Evolutionary conservation across 768 basidiomycete species (phyloP).

Genomic region (Collybia sordida): DNA sequence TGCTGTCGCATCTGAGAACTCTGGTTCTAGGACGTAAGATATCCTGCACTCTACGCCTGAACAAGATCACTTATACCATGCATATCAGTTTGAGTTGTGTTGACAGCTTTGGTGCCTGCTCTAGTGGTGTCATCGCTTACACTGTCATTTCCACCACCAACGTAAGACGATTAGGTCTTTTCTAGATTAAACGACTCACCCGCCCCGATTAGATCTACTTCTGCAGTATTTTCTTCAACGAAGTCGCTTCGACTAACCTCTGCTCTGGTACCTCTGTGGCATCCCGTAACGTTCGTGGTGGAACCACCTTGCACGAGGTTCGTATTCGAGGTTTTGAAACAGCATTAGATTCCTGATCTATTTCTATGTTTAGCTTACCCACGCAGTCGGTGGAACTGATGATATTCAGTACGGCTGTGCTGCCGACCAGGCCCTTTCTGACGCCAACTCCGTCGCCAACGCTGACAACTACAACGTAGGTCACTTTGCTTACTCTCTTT

Average conservation of each 20-base stretch:
- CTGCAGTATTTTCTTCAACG: slow-evolving; percentile 47
- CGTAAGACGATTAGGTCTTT: slow-evolving; percentile 16
- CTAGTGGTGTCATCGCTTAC: slow-evolving; percentile 43
- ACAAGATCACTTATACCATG: background rate
- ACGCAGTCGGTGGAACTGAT: slow-evolving; percentile 38
- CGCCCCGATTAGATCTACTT: slow-evolving; percentile 36
- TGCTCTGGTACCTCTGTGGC: slow-evolving; percentile 44
- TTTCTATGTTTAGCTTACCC: slow-evolving; percentile 33
- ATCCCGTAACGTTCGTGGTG: slow-evolving; percentile 45
- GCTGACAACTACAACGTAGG: slow-evolving; percentile 51
- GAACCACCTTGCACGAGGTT: slow-evolving; percentile 47
- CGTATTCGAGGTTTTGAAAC: background rate
- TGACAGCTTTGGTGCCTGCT: slow-evolving; percentile 37
- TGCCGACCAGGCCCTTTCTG: slow-evolving; percentile 37
- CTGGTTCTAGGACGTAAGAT: slow-evolving; percentile 33
- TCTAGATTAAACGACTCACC: background rate
- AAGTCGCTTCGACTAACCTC: slow-evolving; percentile 34
- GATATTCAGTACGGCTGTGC: slow-evolving; percentile 43
- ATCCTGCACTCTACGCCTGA: background rate
- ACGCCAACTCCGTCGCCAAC: slow-evolving; percentile 30
- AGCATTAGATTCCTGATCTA: background rate
- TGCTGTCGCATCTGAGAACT: slow-evolving; percentile 40
- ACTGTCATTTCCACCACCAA: slow-evolving; percentile 45
- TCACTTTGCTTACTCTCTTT: background rate
- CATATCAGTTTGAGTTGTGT: slow-evolving; percentile 36